These are phyloP conservation scores for Warburgia ugandensis DNA, from an alignment of 164 flowering plant genomes.

Conservation along the genomic window DNA sequence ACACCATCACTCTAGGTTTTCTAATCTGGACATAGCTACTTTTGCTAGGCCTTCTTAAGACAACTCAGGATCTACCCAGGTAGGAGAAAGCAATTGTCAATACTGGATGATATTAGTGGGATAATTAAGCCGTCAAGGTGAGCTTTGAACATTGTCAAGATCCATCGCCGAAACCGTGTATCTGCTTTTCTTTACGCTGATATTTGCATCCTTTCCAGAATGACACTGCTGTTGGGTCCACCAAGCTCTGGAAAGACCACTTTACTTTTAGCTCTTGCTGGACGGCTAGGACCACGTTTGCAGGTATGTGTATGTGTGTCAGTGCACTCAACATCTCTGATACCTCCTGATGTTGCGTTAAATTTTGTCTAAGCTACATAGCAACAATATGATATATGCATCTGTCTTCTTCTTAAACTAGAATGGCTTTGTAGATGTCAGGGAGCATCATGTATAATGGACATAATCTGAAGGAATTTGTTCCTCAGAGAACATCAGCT, in stretches of 20 bases:
- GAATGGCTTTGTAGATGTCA: conserved; percentile 54
- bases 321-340: background rate
- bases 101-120: conserved; percentile 68
- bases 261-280: conserved; percentile 88
- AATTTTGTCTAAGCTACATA: too few species aligned
- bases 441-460: conserved; percentile 84
- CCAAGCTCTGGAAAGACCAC: conserved; percentile 99
- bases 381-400: too few species aligned
- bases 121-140: conserved; percentile 90
- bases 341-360: too few species aligned
- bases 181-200: too few species aligned
- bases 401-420: too few species aligned
- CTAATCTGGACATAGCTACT: conserved; percentile 1
- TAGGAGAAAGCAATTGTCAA: conserved; percentile 48
- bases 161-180: too few species aligned
- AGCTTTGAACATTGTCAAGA: background rate
- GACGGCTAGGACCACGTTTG: conserved; percentile 62
- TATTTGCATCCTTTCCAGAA: conserved; percentile 29
- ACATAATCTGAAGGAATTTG: conserved; percentile 61
- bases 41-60: conserved; percentile 61
- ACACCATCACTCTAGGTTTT: background rate
- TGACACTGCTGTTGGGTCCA: conserved; percentile 92
- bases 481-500: conserved; percentile 79
- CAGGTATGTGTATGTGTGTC: conserved; percentile 43
- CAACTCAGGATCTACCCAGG: conserved; percentile 48